Base-by-base conservation (phyloP, 148 eudicot species). In the Vaccinium corymbosum region DNA sequence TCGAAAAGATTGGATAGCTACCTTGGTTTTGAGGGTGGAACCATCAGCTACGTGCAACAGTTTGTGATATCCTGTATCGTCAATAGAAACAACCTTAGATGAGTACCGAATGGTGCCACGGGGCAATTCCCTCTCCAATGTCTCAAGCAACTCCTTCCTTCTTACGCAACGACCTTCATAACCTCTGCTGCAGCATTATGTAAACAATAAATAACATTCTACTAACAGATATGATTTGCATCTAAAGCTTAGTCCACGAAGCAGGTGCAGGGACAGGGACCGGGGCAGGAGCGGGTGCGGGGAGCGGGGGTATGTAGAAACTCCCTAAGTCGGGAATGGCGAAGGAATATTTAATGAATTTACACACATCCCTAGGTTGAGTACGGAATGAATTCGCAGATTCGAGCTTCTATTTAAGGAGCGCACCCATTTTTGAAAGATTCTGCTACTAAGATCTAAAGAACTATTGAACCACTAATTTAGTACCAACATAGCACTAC, bases 41-140 rank as follows among this genome's bases (percentile, higher is more conserved):
- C 90, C 89, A 85, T 91, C 90, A 27, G 92, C 89, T 19, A 89
- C 89, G 80, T 89, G 93, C 78, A 92, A 73, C 82, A 90, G 46
- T 64, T 89, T 92, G 42, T 76, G 83, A 38, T n/a, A 82, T 46
- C 88, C 89, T 6, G 88, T 83, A 75, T 90, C 88, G 16, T 89
- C 84, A 42, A 92, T 89, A 3, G 84, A 85, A 73, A 88, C 91
- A 81, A 92, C 85, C 87, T 85, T 84, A 32, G 90, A 92, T 5
- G 90, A 90, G 74, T 86, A 89, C 74, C 86, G 88, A 16, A 92
- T 82, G 27, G 91, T 87, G 20, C 88, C 90, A 17, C 27, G 20
- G 17, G 94, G 92, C 49, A 92, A 78, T 38, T 88, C 90, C 17
- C 82, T 87, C 75, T 64, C 90, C 38, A 92, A 52, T 57, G 86